These are phyloP conservation scores for Catharanthus roseus DNA, from an alignment of 257 asterid genomes.

Conservation along the genomic window DNA sequence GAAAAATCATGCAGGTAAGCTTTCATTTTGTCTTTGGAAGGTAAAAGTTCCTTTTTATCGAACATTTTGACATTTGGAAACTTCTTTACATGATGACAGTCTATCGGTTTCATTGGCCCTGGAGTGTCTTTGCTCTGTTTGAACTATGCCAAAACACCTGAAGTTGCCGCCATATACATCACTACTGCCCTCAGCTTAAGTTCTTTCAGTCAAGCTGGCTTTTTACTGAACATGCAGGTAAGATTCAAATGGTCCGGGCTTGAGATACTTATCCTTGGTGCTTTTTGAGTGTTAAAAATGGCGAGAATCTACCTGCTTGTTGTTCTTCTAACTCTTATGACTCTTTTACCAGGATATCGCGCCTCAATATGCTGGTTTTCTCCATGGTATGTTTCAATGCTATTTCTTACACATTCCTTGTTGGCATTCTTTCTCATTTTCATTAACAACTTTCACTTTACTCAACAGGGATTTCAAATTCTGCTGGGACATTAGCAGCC, in stretches of 20 bases:
- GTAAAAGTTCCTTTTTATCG: neutral
- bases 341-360: conserved; percentile 73
- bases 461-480: conserved; percentile 74
- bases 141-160: conserved; percentile 73
- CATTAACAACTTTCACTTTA: neutral
- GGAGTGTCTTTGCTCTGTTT: conserved; percentile 71
- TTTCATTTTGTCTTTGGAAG: neutral
- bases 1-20: conserved; percentile 93
- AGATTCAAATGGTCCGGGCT: conserved; percentile 15
- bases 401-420: neutral
- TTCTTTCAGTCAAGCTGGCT: conserved; percentile 97
- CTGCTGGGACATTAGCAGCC: conserved; percentile 94
- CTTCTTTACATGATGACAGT: conserved; percentile 34
- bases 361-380: conserved; percentile 80
- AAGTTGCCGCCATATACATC: conserved; percentile 46
- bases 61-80: neutral
- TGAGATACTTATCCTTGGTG: neutral
- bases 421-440: neutral
- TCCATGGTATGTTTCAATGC: conserved; percentile 51
- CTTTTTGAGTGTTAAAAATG: neutral
- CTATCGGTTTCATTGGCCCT: conserved; percentile 94
- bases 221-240: conserved; percentile 89
- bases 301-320: neutral
- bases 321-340: conserved; percentile 10
- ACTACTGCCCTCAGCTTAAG: conserved; percentile 81